A percentile compares a stretch with the other conserved stretches of the same genome.
Evolutionary conservation across 1,284 basidiomycete species (phyloP).

Genomic region (Irpex sp.): DNA sequence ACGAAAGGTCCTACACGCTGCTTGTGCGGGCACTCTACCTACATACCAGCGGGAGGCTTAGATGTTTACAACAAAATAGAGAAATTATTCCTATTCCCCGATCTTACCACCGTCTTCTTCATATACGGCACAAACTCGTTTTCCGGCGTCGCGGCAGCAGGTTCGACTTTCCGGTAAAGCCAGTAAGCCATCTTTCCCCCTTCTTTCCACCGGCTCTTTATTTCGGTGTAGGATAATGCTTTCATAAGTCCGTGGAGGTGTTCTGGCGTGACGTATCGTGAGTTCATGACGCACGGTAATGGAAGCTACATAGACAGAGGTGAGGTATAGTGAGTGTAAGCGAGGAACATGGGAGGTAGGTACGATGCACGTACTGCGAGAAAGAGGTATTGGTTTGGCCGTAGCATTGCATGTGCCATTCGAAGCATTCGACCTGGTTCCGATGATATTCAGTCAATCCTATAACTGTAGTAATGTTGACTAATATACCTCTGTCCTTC

Average conservation of each 20-base stretch:
- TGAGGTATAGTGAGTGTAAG: not conserved
- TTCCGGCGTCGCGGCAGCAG: constrained; percentile 1
- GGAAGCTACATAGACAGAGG: constrained; percentile 68
- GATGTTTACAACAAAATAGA: constrained; percentile 42
- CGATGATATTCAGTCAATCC: not conserved
- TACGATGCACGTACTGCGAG: constrained; percentile 61
- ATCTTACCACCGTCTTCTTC: constrained; percentile 58
- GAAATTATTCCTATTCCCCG: constrained; percentile 80
- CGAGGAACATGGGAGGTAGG: too few species aligned
- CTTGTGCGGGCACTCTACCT: not conserved
- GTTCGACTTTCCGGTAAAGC: constrained; percentile 51
- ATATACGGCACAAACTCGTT: constrained; percentile 30
- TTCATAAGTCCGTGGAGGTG: constrained; percentile 58
- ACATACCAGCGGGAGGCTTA: too few species aligned
- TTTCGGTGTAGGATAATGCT: constrained; percentile 59
- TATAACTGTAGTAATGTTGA: not conserved
- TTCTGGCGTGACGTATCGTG: constrained; percentile 69
- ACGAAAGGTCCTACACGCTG: not conserved
- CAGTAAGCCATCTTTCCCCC: constrained; percentile 78
- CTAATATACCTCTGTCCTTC: constrained; percentile 62
- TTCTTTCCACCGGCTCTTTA: constrained; percentile 57
- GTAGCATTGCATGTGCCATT: constrained; percentile 61
- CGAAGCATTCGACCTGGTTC: constrained; percentile 69
- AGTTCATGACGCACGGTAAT: constrained; percentile 78
- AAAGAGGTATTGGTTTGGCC: constrained; percentile 59